These are phyloP conservation scores for Ophiosphaerella narmari DNA, from an alignment of 2,329 filamentous ascomycete genomes.

Conservation along the genomic window DNA sequence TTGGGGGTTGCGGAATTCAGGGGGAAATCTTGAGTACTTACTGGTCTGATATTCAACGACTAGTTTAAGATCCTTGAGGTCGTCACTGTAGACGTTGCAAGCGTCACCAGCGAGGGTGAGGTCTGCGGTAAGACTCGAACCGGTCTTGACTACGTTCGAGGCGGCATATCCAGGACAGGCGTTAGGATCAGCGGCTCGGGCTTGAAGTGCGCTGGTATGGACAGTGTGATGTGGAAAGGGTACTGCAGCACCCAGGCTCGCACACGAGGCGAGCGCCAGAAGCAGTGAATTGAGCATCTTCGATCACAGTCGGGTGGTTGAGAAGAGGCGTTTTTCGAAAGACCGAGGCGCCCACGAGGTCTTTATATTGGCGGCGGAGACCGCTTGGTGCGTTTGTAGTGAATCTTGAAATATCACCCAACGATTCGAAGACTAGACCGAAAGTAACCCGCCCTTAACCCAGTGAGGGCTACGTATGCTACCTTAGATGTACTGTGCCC, in stretches of 20 bases:
- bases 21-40: conserved; percentile 33
- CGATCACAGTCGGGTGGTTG: conserved; percentile 1
- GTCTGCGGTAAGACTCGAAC: conserved; percentile 67
- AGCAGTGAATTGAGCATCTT: conserved; percentile 25
- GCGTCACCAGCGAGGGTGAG: conserved; percentile 70
- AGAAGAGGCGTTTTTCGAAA: neutral
- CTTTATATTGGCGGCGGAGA: conserved; percentile 10
- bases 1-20: neutral
- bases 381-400: neutral
- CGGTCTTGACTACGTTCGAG: conserved; percentile 60
- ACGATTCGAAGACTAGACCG: neutral
- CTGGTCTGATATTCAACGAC: conserved; percentile 66
- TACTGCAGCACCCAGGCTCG: conserved; percentile 17
- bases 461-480: no score
- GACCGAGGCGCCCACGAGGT: neutral
- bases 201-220: conserved; percentile 7
- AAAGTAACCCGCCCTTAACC: neutral
- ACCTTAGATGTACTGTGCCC: no score
- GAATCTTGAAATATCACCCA: neutral
- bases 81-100: conserved; percentile 65
- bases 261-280: conserved; percentile 21
- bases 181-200: conserved; percentile 43
- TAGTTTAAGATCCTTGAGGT: conserved; percentile 61
- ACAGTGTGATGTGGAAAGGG: conserved; percentile 15
- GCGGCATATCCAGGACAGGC: conserved; percentile 72